Evolutionary conservation across 768 basidiomycete genomes (phyloP).

Genomic region (Boletus tomentosulus): DNA sequence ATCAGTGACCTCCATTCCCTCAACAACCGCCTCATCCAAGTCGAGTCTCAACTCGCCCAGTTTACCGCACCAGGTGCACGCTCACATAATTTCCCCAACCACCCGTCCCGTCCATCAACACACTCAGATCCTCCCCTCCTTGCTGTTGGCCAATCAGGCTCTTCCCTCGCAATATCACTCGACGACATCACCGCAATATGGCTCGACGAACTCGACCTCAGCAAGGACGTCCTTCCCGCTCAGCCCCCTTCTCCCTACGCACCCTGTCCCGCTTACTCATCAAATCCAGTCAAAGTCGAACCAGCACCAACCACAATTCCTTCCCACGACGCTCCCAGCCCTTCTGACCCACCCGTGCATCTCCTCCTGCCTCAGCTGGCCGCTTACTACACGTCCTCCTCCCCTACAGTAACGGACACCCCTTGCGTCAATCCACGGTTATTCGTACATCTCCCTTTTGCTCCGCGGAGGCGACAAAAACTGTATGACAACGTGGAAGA

Average conservation of each 20-base stretch:
- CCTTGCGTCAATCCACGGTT: conserved; percentile 38
- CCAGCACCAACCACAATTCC: conserved; percentile 28
- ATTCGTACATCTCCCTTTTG: conserved; percentile 38
- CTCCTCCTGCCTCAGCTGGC: conserved; percentile 18
- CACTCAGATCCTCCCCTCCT: conserved; percentile 31
- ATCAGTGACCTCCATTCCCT: conserved; percentile 74
- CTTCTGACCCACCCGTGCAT: conserved; percentile 21
- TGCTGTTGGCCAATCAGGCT: conserved; percentile 36
- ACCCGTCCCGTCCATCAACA: conserved; percentile 9
- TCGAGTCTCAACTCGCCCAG: conserved; percentile 59
- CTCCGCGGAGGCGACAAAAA: conserved; percentile 34
- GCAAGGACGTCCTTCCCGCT: conserved; percentile 22
- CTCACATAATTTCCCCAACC: conserved; percentile 17
- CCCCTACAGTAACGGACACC: conserved; percentile 19
- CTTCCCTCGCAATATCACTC: conserved; percentile 49
- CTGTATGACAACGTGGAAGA: conserved; percentile 39
- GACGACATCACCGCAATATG: conserved; percentile 59
- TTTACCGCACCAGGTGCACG: conserved; percentile 34
- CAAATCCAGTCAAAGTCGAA: conserved; percentile 34
- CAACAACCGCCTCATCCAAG: conserved; percentile 70
- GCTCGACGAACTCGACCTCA: conserved; percentile 51
- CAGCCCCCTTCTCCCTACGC: conserved; percentile 12
- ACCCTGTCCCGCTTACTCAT: conserved; percentile 14
- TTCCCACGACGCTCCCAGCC: conserved; percentile 8
- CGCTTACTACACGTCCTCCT: conserved; percentile 19